A percentile compares a stretch with the other conserved stretches of the same genome.
These are phyloP conservation scores for Colletotrichum zoysiae DNA, from an alignment of 2,329 filamentous ascomycete genomes.

Conservation along the genomic window DNA sequence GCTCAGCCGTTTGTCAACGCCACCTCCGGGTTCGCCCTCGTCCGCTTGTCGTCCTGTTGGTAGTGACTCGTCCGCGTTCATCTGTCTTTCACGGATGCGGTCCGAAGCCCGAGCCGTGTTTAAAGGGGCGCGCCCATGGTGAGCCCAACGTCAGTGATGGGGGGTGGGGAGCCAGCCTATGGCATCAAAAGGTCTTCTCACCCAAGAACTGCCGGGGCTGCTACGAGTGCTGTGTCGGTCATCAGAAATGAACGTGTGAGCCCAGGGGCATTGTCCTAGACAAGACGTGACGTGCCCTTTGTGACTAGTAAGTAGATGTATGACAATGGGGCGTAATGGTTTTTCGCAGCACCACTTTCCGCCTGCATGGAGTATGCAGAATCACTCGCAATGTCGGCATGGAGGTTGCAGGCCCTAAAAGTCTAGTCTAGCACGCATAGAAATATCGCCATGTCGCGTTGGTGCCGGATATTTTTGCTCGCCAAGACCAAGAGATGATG, in stretches of 20 bases:
- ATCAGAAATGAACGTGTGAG: not conserved
- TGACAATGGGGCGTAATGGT: not conserved
- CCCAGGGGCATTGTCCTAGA: not conserved
- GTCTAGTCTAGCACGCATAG: not conserved
- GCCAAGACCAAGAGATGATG: constrained; percentile 11
- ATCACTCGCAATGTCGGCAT: not conserved
- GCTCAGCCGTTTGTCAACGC: not conserved
- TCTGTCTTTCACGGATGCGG: not conserved
- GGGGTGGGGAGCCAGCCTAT: not conserved
- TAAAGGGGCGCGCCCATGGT: not conserved
- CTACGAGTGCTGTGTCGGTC: not conserved
- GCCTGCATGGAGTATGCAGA: not conserved
- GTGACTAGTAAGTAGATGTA: not conserved
- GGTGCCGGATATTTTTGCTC: too few relatives aligned
- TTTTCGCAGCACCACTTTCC: not conserved
- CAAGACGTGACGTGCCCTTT: not conserved
- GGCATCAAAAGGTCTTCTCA: not conserved
- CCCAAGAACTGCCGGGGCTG: not conserved
- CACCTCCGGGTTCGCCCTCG: not conserved
- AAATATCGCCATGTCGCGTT: not conserved
- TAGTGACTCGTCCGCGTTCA: not conserved
- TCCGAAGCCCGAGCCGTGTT: not conserved
- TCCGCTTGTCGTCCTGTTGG: not conserved
- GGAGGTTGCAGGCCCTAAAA: not conserved
- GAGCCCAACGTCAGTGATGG: not conserved